Evolutionary conservation across 208 protist species (phyloP), one percentile per base, ranked within the genome.

Genomic region (Sergeia podlipaevii): DNA sequence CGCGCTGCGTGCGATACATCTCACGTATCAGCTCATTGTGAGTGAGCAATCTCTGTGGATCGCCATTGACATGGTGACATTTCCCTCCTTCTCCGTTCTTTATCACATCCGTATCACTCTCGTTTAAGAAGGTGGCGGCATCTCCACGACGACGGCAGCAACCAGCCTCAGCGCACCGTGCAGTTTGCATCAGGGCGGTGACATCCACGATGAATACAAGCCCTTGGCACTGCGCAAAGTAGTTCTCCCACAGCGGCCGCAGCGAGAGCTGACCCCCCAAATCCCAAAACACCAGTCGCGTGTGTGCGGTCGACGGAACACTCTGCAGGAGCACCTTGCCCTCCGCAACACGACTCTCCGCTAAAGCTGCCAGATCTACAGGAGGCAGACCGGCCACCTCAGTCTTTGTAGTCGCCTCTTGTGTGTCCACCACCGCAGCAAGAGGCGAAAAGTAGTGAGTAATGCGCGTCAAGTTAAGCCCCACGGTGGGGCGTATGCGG

Each of bases 401-500:
- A 94, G 80, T 89, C 97, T 42, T 57, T 36, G 56, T 30, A 4
- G 41, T 3, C 34, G 27, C 36, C 3, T 24, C 23, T 26, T 28
- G 15, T 4, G 46, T 45, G 37, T 33, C 42, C 23, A 63, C 29
- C 15, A 30, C 27, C 13, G 44, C 24, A 46, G 45, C 53, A 55
- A 56, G 41, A 33, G 67, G 37, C 38, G 63, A 63, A 34, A 77
- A 80, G 54, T 58, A 60, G 55, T 93, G 85, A n/a, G 95, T 70
- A 18, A 99, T 71, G 4, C 74, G 68, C 6, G 98, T 89, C 44
- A 98, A 93, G 79, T 99, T 98, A 67, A 99, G 80, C 4, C 97
- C 94, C 30, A 99, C 97, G 2, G 98, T 99, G 2, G 97, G 97
- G 3, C 96, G 96, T 29, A 98, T 99, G 3, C 90, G 96, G 44